Conservation (phyloP, 1,139 yeast genomes). For the Suhomyces atakaporum region DNA sequence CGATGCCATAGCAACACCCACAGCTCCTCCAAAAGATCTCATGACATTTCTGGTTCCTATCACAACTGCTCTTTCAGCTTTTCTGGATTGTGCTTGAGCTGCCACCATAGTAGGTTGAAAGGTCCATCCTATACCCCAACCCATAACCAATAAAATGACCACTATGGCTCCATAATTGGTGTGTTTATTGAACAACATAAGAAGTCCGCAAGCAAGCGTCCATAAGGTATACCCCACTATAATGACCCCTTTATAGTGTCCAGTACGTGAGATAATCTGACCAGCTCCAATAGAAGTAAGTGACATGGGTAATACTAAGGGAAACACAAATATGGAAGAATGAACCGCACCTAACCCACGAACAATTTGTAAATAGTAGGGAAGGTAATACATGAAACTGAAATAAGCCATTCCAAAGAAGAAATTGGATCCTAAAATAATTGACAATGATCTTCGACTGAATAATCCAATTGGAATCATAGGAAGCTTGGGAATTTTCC, state of each 20-base stretch:
- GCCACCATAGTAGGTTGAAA: slow-evolving; percentile 29
- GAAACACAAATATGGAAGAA: slow-evolving; percentile 18
- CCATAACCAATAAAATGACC: slow-evolving; percentile 21
- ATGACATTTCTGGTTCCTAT: slow-evolving; percentile 24
- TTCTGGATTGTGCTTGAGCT: slow-evolving; percentile 24
- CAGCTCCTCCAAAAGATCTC: slow-evolving; percentile 26
- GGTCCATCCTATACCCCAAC: slow-evolving; percentile 23
- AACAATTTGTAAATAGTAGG: slow-evolving; percentile 23
- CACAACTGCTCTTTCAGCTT: slow-evolving; percentile 24
- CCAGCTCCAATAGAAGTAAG: slow-evolving; percentile 22
- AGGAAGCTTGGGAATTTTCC: slow-evolving; percentile 23
- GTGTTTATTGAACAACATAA: slow-evolving; percentile 15
- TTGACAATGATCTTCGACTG: slow-evolving; percentile 16
- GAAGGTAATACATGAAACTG: slow-evolving; percentile 20
- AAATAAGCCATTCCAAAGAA: slow-evolving; percentile 23
- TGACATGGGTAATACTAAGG: slow-evolving; percentile 22
- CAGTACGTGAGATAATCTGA: slow-evolving; percentile 18
- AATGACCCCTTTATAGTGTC: slow-evolving; percentile 21
- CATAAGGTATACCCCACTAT: slow-evolving; percentile 19
- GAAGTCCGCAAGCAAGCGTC: slow-evolving; percentile 20
- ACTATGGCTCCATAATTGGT: slow-evolving; percentile 18
- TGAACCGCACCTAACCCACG: slow-evolving; percentile 18
- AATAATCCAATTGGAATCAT: slow-evolving; percentile 24
- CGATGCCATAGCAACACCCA: slow-evolving; percentile 23
- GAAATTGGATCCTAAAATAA: slow-evolving; percentile 19